A percentile compares a stretch with the other conserved stretches of the same genome.
Evolutionary conservation across 148 eudicot genomes (phyloP).

Genomic region (Arbutus unedo): DNA sequence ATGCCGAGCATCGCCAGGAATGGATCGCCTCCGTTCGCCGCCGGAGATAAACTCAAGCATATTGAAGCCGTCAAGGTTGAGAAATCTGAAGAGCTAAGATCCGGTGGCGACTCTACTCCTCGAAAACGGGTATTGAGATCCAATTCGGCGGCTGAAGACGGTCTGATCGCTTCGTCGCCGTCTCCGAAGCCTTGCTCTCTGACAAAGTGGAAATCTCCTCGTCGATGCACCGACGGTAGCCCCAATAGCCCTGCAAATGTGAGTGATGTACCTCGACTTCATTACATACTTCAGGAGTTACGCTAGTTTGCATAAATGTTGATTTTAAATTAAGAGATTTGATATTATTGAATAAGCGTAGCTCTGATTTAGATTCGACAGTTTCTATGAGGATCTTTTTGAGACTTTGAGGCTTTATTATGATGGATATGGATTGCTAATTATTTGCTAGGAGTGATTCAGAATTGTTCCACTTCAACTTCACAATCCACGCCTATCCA

Average conservation of each 20-base stretch:
- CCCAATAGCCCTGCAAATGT: constrained; percentile 50
- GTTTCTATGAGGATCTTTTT: too few species aligned
- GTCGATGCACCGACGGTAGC: constrained; percentile 36
- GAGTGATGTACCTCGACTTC: constrained; percentile 13
- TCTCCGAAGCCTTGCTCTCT: constrained; percentile 20
- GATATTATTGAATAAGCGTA: too few species aligned
- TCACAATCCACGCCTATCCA: background rate
- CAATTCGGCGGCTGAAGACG: constrained; percentile 24
- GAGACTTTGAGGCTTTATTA: too few species aligned
- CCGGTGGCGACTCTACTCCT: constrained; percentile 31
- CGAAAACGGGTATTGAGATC: constrained; percentile 52
- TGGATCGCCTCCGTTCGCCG: background rate
- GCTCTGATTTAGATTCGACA: too few species aligned
- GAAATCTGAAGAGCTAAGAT: constrained; percentile 19
- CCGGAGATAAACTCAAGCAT: background rate
- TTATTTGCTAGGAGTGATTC: too few species aligned
- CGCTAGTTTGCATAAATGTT: too few species aligned
- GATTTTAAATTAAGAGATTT: too few species aligned
- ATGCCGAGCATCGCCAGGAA: constrained; percentile 1
- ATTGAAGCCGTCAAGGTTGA: background rate
- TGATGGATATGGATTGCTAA: too few species aligned
- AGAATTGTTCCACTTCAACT: background rate
- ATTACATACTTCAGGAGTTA: background rate
- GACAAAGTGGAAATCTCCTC: constrained; percentile 57
- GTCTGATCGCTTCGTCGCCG: constrained; percentile 21